Conservation (phyloP, 768 basidiomycete species). For the Termitomyces bulborhizus region DNA sequence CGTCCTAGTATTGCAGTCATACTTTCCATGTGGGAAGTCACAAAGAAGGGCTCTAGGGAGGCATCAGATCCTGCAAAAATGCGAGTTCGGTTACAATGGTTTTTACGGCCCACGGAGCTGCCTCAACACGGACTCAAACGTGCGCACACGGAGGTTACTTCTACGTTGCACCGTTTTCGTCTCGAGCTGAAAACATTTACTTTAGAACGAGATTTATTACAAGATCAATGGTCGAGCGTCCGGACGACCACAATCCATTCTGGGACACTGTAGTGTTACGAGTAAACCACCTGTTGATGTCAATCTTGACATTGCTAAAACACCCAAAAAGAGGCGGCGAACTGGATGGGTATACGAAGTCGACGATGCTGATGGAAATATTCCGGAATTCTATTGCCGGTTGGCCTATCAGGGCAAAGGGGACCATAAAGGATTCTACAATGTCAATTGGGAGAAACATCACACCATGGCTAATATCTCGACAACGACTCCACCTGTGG, state of each 20-base stretch:
- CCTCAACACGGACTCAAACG: conserved; percentile 54
- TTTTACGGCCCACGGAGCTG: conserved; percentile 59
- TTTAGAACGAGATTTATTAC: conserved; percentile 77
- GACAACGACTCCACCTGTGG: conserved; percentile 20
- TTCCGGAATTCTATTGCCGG: conserved; percentile 43
- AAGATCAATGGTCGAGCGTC: conserved; percentile 43
- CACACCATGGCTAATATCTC: conserved; percentile 30
- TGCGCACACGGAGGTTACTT: conserved; percentile 50
- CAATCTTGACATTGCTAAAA: conserved; percentile 5
- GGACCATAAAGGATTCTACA: conserved; percentile 48
- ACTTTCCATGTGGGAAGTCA: conserved; percentile 59
- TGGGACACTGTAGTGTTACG: conserved; percentile 45
- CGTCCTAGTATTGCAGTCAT: conserved; percentile 66
- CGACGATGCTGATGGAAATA: conserved; percentile 17
- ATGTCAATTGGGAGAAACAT: conserved; percentile 53
- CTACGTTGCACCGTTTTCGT: background rate
- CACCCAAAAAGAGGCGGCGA: conserved; percentile 7
- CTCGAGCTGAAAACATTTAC: background rate
- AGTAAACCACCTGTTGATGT: conserved; percentile 16
- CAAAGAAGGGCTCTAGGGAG: conserved; percentile 18
- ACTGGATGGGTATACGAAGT: conserved; percentile 13
- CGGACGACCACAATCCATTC: conserved; percentile 44
- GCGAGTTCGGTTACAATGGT: conserved; percentile 70
- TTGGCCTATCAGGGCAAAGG: conserved; percentile 49
- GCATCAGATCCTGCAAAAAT: conserved; percentile 32